Evolutionary conservation across 2,329 filamentous ascomycete species (phyloP), one percentile per base, ranked within the genome.

Genomic region (Alternaria ethzedia): DNA sequence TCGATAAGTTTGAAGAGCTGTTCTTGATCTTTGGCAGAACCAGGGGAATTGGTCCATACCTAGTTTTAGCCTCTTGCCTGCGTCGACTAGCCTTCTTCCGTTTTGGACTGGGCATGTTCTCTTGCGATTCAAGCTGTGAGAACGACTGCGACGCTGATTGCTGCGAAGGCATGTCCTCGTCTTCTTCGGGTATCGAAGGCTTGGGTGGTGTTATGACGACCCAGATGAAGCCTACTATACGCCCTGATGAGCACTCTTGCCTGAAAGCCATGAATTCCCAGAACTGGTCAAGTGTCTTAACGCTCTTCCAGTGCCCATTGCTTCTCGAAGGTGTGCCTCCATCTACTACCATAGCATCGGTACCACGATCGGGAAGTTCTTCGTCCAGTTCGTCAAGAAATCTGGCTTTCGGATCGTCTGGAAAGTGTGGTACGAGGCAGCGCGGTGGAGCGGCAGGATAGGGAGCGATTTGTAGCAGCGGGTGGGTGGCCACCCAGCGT

Each of bases 221-320:
- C 95, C 96, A 99, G 25, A 98, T 86, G 70, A 99, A 99, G 0
- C 96, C 96, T 0, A 97, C 96, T 75, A 97, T 86, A 17, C 94
- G 87, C 0, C 96, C 96, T 32, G 94, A 93, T 1, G 94, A 97
- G 75, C 96, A 99, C 76, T 99, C 96, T 78, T 98, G 96, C 60
- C 96, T 86, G 76, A 92, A 98, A 0, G 94, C 91, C 95, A 99
- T 98, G 86, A 97, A 91, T 66, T 99, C 96, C 96, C 96, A 99
- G 75, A 99, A 99, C 70, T 94, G 90, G n/a, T 94, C 92, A 44
- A 99, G 82, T 0, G 89, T 91, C 76, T 87, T 90, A 23, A 97
- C 89, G 63, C 91, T 94, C 76, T 89, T 91, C 96, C 96, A 99
- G 60, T 88, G 85, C 0, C 91, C 91, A 25, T 83, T 85, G 68